These are phyloP conservation scores for Polygonum maritimum DNA, from an alignment of 148 eudicot genomes.

Conservation along the genomic window DNA sequence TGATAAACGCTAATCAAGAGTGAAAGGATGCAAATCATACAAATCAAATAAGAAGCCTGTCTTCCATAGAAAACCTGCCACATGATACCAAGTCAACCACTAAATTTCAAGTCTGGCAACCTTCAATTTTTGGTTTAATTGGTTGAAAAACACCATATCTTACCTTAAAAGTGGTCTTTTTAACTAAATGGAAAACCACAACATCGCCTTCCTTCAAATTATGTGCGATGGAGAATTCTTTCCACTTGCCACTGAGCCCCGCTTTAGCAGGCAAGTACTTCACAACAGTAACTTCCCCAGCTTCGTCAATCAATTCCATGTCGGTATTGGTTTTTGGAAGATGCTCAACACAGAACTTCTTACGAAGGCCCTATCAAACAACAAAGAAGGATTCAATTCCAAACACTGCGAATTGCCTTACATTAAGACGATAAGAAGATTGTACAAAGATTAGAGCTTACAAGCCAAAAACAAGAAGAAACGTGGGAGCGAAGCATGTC, in stretches of 20 bases:
- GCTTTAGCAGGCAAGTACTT: conserved; percentile 19
- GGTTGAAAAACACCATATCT: neutral
- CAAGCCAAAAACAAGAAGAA: conserved; percentile 31
- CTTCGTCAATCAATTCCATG: conserved; percentile 22
- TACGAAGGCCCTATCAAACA: conserved; percentile 19
- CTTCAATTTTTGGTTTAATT: neutral
- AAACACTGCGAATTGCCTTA: neutral
- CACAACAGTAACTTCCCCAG: conserved; percentile 13
- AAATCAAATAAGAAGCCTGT: neutral
- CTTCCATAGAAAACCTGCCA: neutral
- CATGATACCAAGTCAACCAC: neutral
- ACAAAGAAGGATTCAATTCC: neutral
- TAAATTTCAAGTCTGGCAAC: neutral
- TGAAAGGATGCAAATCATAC: neutral
- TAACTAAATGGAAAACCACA: conserved; percentile 22
- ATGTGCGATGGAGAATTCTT: conserved; percentile 25
- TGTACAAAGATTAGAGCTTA: conserved; percentile 10
- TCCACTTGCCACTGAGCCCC: conserved; percentile 37
- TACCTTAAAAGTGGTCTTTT: conserved; percentile 13
- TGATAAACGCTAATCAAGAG: neutral
- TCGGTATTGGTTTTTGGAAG: conserved; percentile 18
- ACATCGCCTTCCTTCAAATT: conserved; percentile 26
- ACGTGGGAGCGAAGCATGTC: conserved; percentile 28
- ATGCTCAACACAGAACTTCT: conserved; percentile 20
- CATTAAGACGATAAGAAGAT: neutral